Evolutionary conservation across 2,329 filamentous ascomycete species (phyloP).

Genomic region (Tympanopsis confertula): DNA sequence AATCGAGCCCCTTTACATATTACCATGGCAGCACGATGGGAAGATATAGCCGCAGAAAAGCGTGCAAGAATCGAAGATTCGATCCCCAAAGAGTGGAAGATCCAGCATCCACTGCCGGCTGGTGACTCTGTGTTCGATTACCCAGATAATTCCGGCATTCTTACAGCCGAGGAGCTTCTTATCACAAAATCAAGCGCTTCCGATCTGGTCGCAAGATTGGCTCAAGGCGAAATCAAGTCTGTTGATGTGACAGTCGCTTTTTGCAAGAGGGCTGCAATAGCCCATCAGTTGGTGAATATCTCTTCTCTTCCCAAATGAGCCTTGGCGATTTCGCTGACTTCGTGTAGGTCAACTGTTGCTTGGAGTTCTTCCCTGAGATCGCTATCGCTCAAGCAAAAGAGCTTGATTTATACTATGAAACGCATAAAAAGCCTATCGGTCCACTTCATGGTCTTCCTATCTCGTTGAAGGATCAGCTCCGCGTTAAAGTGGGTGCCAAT

Average conservation of each 20-base stretch:
- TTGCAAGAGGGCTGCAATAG: conserved; percentile 38
- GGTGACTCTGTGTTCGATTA: not conserved
- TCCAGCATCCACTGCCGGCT: not conserved
- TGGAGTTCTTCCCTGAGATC: conserved; percentile 35
- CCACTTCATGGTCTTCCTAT: conserved; percentile 53
- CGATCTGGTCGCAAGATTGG: conserved; percentile 20
- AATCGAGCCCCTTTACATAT: too few relatives aligned
- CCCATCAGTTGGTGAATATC: conserved; percentile 40
- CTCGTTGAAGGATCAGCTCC: conserved; percentile 32
- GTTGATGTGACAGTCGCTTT: conserved; percentile 38
- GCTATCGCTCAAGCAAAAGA: conserved; percentile 33
- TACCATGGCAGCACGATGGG: not conserved
- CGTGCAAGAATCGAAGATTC: not conserved
- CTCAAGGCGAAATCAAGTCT: conserved; percentile 17
- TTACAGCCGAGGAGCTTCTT: conserved; percentile 33
- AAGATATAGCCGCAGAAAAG: not conserved
- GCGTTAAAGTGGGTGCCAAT: conserved; percentile 14
- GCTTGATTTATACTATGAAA: conserved; percentile 30
- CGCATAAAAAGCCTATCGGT: conserved; percentile 31
- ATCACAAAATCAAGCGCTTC: conserved; percentile 39
- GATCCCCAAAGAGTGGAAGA: not conserved
- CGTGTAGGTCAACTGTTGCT: conserved; percentile 29
- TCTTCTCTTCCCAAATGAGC: not conserved
- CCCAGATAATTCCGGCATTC: conserved; percentile 24
- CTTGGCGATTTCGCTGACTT: not conserved